These are phyloP conservation scores for Sabuloglossum arenarium DNA, from an alignment of 495 filamentous ascomycete species.

Conservation along the genomic window DNA sequence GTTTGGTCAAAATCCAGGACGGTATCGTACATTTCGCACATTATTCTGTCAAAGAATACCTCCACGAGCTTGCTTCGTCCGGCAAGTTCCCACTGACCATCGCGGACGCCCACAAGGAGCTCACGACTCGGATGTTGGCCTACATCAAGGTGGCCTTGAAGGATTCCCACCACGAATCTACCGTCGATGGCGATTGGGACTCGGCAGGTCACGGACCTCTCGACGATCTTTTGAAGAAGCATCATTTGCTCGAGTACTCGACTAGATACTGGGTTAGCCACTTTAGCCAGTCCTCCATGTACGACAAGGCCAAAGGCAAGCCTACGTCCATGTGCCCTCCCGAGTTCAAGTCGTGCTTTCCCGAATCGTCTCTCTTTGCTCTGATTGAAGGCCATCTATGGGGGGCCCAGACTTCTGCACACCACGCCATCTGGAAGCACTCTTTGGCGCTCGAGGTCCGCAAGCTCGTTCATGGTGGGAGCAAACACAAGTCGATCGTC, in stretches of 20 bases:
- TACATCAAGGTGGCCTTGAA: conserved; percentile 30
- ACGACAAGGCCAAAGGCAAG: conserved; percentile 23
- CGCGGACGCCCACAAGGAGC: conserved; percentile 31
- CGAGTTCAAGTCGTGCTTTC: conserved; percentile 29
- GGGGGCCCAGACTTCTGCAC: conserved; percentile 20
- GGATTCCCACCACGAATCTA: neutral
- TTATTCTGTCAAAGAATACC: conserved; percentile 29
- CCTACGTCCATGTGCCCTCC: conserved; percentile 24
- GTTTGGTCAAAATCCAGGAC: conserved; percentile 22
- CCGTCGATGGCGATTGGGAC: neutral
- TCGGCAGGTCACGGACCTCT: conserved; percentile 12
- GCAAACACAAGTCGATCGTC: conserved; percentile 34
- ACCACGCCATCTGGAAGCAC: conserved; percentile 23
- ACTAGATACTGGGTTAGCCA: conserved; percentile 38
- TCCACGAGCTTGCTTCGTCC: conserved; percentile 21
- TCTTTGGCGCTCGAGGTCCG: conserved; percentile 31
- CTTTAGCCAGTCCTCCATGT: conserved; percentile 29
- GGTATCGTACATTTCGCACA: conserved; percentile 37
- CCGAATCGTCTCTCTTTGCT: conserved; percentile 28
- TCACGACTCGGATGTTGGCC: conserved; percentile 30
- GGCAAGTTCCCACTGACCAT: conserved; percentile 23
- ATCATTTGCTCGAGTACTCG: conserved; percentile 34
- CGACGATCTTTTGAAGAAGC: conserved; percentile 26
- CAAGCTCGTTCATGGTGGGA: conserved; percentile 28
- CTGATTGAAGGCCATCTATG: conserved; percentile 32